Percentiles rank a stretch among this genome's conserved stretches.
These are phyloP conservation scores for Parsonsia alboflavescens DNA, from an alignment of 257 asterid species.

Conservation along the genomic window DNA sequence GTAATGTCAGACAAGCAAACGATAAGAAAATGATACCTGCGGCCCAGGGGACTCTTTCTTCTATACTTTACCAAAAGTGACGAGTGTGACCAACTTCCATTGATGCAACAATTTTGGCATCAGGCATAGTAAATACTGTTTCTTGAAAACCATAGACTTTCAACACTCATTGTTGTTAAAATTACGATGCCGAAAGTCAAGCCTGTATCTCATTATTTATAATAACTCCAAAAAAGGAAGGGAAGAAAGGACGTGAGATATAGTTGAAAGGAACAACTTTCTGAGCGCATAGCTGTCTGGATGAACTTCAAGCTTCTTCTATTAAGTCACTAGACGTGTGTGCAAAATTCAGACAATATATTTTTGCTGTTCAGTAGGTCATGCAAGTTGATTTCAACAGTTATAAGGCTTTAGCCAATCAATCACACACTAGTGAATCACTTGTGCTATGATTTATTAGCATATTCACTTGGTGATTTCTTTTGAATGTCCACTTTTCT, in stretches of 20 bases:
- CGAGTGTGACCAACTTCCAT: neutral
- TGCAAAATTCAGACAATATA: neutral
- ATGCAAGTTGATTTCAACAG: neutral
- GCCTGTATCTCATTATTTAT: neutral
- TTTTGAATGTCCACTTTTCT: no score
- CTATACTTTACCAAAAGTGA: neutral
- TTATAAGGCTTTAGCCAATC: neutral
- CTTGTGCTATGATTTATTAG: neutral
- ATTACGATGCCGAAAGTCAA: neutral
- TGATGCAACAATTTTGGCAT: neutral
- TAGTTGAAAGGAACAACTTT: neutral
- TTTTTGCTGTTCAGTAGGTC: neutral
- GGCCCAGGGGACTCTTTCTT: neutral
- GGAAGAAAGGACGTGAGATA: no score
- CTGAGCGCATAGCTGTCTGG: neutral
- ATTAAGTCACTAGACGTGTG: neutral
- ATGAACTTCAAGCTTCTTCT: conserved; percentile 1
- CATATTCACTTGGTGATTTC: neutral
- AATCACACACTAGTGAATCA: neutral
- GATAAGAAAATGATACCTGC: neutral
- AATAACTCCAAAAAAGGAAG: neutral
- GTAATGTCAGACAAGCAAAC: neutral
- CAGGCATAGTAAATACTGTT: neutral
- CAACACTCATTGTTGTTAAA: neutral
- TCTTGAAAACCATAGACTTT: neutral